Evolutionary conservation across 2,329 filamentous ascomycete genomes (phyloP), one percentile per base, ranked within the genome.

Genomic region (Nemania diffusa): DNA sequence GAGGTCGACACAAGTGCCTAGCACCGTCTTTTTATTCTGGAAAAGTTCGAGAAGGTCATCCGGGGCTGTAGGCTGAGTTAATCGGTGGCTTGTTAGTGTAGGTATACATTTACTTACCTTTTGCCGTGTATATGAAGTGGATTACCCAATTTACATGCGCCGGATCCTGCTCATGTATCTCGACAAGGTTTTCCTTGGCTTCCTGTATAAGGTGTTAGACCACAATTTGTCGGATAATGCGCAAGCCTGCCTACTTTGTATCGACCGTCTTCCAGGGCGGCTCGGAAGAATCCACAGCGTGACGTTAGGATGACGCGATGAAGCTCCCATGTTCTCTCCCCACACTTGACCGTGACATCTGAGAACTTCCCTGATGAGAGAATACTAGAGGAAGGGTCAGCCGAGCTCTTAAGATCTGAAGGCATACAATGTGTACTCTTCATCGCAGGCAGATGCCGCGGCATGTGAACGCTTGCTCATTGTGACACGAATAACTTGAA

Each of bases 271-370:
- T 53, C 22, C 15, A 65, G 50, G 13, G 60, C 64, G 37, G 51
- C 61, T 24, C 26, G 17, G 27, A 71, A 72, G 44, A 57, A 71
- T 3, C 3, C 3, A 15, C 57, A 69, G 37, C 69, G 56, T 2
- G 53, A 11, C 9, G 27, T 26, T 2, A 71, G 24, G 34, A 72
- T 63, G 15, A 1, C 3, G 22, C 57, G 64, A 40, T 72, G 67
- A 5, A 68, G 51, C 2, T 48, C 37, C 69, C 70, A 72, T 11
- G 56, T 67, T 17, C 46, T 40, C 4, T 48, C 26, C 1, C 29
- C 55, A 6, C 60, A 71, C 9, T 51, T 50, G 11, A 71, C 58
- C n/a, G 50, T 58, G 1, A 61, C 62, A 11, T 72, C 70, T 24
- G 67, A 60, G 42, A 48, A 62, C 2, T 3, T 0, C 2, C 51